phyloP scores from a whole-genome alignment of 1,284 basidiomycete species.

The Cutaneotrichosporon cyanovorans region DNA sequence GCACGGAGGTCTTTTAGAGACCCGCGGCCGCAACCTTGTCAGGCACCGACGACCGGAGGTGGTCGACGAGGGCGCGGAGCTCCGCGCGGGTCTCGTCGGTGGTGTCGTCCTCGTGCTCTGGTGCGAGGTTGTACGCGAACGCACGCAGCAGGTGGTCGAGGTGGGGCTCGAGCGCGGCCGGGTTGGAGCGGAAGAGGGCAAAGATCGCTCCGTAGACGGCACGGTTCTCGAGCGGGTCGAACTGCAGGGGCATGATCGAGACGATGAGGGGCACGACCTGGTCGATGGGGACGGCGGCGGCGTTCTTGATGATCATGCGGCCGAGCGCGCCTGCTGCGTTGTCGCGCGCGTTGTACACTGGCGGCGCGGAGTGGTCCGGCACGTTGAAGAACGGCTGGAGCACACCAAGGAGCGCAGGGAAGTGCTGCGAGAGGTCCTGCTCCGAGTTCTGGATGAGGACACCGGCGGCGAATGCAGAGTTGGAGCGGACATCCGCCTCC shows the following conservation, averaged over 20 bases:
- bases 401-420: constrained; percentile 64
- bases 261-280: constrained; percentile 77
- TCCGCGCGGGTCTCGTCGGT: constrained; percentile 67
- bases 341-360: constrained; percentile 79
- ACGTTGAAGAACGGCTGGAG: constrained; percentile 78
- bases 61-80: constrained; percentile 66
- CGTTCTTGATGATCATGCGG: constrained; percentile 79
- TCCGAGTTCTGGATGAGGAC: constrained; percentile 84
- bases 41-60: constrained; percentile 53
- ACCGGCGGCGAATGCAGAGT: constrained; percentile 90
- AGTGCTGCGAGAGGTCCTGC: constrained; percentile 76
- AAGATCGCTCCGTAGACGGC: constrained; percentile 87
- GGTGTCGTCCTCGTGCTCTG: constrained; percentile 62
- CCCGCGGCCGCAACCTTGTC: constrained; percentile 44
- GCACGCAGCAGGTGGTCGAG: constrained; percentile 75
- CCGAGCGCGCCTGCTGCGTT: constrained; percentile 91
- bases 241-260: constrained; percentile 72
- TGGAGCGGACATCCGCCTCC: constrained; percentile 88
- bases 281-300: constrained; percentile 74
- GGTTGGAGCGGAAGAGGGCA: constrained; percentile 71
- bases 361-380: constrained; percentile 49
- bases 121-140: constrained; percentile 77
- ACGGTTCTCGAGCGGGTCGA: constrained; percentile 82
- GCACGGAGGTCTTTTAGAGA: constrained; percentile 20
- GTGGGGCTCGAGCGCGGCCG: constrained; percentile 62